Evolutionary conservation across 208 protist genomes (phyloP), one percentile per base, ranked within the genome.

Genomic region (Polymyxa betae): DNA sequence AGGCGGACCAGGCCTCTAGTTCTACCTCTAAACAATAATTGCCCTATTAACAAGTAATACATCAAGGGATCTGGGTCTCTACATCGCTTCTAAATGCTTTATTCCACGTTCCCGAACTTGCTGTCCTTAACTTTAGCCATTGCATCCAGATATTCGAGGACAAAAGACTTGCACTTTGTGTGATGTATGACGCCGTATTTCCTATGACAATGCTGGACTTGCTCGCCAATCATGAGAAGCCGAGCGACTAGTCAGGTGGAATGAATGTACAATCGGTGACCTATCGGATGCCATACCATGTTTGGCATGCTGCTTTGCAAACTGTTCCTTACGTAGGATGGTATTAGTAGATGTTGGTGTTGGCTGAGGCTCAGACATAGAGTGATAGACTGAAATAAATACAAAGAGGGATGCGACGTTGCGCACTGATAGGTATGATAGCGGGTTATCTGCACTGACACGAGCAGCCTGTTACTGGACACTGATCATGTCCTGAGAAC

Each of bases 391-490:
- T 24, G 24, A 29, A 60, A 60, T 60, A 60, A 60, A 60, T 60
- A 24, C 12, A n/a, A n/a, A n/a, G n/a, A n/a, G n/a, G n/a, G n/a
- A n/a, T n/a, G n/a, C n/a, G n/a, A n/a, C n/a, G n/a, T n/a, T n/a
- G n/a, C n/a, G n/a, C n/a, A n/a, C n/a, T n/a, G n/a, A n/a, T n/a
- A n/a, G n/a, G n/a, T n/a, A n/a, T n/a, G n/a, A n/a, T n/a, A n/a
- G n/a, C n/a, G n/a, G n/a, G n/a, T n/a, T n/a, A n/a, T n/a, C n/a
- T 82, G n/a, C 72, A 82, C 12, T n/a, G 5, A n/a, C 72, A 82
- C 40, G 10, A 5, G 72, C 72, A 82, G 16, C 72, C 72, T 12
- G n/a, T 82, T 45, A 82, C 72, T 5, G 72, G 72, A 43, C 72
- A 82, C 72, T 38, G 16, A 35, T 5, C 16, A 82, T 82, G 72